Conservation (phyloP, 768 basidiomycete species). For the Lyophyllum shimeji region DNA sequence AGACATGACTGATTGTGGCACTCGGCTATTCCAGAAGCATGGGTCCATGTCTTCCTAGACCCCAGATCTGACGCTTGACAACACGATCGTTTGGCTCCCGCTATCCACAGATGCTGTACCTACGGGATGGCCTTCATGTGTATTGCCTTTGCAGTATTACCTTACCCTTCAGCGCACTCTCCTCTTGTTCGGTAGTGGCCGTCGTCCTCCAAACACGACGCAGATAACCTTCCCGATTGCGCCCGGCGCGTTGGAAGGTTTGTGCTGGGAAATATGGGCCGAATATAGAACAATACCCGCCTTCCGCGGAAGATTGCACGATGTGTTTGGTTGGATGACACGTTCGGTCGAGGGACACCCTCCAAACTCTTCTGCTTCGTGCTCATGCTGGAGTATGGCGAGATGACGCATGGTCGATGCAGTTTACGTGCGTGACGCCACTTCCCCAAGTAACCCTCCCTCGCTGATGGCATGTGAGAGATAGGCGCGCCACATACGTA, state of each 20-base stretch:
- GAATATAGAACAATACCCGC: conserved; percentile 39
- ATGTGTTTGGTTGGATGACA: conserved; percentile 31
- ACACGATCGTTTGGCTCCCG: not conserved
- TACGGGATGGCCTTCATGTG: not conserved
- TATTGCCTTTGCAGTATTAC: not conserved
- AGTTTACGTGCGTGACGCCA: conserved; percentile 44
- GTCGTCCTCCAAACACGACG: conserved; percentile 7
- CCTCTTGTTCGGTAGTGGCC: conserved; percentile 7
- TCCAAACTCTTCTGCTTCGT: conserved; percentile 26
- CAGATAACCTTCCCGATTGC: conserved; percentile 37
- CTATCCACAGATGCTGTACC: not conserved
- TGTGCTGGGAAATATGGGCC: conserved; percentile 33
- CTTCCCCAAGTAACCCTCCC: conserved; percentile 37
- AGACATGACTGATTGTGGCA: conserved; percentile 38
- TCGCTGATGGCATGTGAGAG: conserved; percentile 22
- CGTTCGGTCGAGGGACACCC: conserved; percentile 32
- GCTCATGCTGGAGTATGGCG: conserved; percentile 25
- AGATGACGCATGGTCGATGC: conserved; percentile 27
- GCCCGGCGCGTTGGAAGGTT: conserved; percentile 41
- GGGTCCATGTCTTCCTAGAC: conserved; percentile 4
- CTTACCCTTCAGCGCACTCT: not conserved
- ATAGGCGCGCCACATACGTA: conserved; percentile 30
- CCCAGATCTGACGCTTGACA: not conserved
- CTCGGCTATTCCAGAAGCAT: conserved; percentile 21
- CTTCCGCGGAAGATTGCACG: conserved; percentile 49